Conservation (phyloP, 148 eudicot species). For the Beta vulgaris region DNA sequence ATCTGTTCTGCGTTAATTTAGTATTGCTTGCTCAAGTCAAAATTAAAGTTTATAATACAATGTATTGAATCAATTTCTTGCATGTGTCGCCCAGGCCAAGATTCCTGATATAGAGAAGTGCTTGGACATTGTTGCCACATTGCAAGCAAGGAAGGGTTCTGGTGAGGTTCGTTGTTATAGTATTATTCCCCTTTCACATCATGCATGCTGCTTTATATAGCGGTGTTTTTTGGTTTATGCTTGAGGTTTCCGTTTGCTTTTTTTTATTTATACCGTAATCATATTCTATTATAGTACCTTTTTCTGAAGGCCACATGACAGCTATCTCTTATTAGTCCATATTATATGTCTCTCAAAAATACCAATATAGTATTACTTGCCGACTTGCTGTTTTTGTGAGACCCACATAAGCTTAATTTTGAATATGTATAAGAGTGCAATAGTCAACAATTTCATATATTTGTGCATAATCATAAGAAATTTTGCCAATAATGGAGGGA, state of each 20-base stretch:
- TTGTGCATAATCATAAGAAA: no score
- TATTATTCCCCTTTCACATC: neutral
- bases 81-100: constrained; percentile 55
- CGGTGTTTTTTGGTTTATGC: neutral
- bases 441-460: neutral
- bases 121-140: constrained; percentile 71
- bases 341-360: neutral
- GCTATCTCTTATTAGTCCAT: neutral
- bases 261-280: neutral
- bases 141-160: constrained; percentile 78
- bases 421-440: neutral
- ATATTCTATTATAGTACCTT: neutral
- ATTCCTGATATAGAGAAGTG: constrained; percentile 97
- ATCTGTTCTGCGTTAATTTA: neutral
- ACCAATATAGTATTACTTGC: neutral
- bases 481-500: no score
- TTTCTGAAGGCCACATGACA: no score
- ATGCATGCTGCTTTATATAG: neutral
- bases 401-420: no score
- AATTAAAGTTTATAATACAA: neutral
- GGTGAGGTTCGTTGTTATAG: constrained; percentile 72
- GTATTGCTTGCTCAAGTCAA: neutral
- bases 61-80: neutral
- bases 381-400: no score
- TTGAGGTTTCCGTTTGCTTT: neutral